Evolutionary conservation across 345 rosid species (phyloP), one percentile per base, ranked within the genome.

Genomic region (Kandelia obovata): DNA sequence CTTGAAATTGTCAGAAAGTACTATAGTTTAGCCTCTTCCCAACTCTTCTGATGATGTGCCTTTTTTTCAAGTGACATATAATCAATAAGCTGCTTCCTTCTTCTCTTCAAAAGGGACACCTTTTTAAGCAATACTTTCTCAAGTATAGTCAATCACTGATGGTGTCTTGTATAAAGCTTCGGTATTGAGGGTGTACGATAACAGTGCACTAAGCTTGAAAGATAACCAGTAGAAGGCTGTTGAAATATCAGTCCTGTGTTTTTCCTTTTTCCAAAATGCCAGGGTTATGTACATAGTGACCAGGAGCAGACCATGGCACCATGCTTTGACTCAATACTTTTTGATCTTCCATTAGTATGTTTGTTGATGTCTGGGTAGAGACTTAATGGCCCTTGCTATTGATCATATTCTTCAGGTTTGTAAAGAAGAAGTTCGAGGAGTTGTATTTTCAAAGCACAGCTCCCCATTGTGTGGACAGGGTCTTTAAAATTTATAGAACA

Each of bases 341-440:
- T 43, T 43, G 46, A 23, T 17, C 10, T 63, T 56, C 16, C 6
- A 5, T 20, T 27, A 27, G 5, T 61, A 13, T n/a, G 13, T 15
- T 39, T 37, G 5, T 16, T 23, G 15, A 39, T 25, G 32, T 32
- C 35, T 10, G 6, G 0, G 56, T 32, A 26, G 13, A 2, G 53
- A 46, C 7, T 4, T 25, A 46, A 51, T 53, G 57, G 61, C 25
- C 2, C 6, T 56, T 21, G 21, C 20, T 7, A 2, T 34, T 71
- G 15, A 61, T 70, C 21, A 30, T 59, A 37, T 16, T 49, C 35
- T 75, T 62, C 78, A 96, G 99, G 83, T 96, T 83, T 64, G 95
- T 96, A 71, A 96, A 92, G 91, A 92, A 87, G 84, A 96, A 96
- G 70, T 96, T 96, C 1, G 99, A 96, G 84, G 97, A 92, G 71